These are phyloP conservation scores for Marasmius tenuissimus DNA, from an alignment of 1,284 basidiomycete species.

Conservation along the genomic window DNA sequence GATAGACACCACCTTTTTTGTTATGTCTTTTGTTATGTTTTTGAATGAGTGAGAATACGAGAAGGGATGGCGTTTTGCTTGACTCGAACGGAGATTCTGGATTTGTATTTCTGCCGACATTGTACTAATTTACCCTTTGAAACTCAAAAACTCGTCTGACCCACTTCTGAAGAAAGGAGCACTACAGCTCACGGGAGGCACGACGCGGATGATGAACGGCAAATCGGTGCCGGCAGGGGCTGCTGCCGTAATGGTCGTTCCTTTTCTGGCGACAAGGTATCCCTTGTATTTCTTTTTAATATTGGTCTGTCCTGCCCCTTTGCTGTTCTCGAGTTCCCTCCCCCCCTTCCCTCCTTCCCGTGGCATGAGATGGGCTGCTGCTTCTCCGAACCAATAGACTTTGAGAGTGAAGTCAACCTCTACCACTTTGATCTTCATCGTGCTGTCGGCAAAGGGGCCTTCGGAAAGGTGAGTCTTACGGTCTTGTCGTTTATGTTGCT, in stretches of 20 bases:
- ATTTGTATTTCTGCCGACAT: no score
- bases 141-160: no score
- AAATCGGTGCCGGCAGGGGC: not conserved
- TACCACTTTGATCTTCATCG: slow-evolving; percentile 96
- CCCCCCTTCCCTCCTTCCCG: not conserved
- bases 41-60: no score
- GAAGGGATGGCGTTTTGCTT: no score
- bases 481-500: not conserved
- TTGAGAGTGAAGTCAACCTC: slow-evolving; percentile 90
- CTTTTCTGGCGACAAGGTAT: not conserved
- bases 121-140: no score
- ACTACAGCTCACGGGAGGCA: no score
- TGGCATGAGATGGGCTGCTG: slow-evolving; percentile 26
- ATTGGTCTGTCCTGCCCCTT: not conserved
- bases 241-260: not conserved
- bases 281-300: slow-evolving; percentile 1
- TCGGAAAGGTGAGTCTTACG: slow-evolving; percentile 84
- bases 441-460: slow-evolving; percentile 95
- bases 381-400: slow-evolving; percentile 84
- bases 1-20: no score
- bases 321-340: not conserved
- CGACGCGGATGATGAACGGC: no score
- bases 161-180: no score
- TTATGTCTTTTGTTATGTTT: no score
- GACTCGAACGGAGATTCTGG: no score